These are phyloP conservation scores for Ustilago curta DNA, from an alignment of 1,284 basidiomycete species.

Conservation along the genomic window DNA sequence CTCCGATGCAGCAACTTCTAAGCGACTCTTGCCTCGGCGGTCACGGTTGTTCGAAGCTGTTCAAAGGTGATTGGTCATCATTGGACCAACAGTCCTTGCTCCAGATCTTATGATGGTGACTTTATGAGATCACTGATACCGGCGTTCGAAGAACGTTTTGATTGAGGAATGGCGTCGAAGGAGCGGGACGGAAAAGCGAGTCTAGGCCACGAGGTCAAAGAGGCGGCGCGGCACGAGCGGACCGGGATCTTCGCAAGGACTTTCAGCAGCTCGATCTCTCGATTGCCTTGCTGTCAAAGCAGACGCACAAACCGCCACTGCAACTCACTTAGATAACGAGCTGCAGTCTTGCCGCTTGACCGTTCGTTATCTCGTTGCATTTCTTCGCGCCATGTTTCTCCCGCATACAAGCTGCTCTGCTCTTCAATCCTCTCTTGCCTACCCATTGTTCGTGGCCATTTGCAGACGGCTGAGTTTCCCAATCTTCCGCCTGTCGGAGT, in stretches of 20 bases:
- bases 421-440: slow-evolving; percentile 10
- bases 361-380: slow-evolving; percentile 16
- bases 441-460: not conserved
- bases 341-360: not conserved
- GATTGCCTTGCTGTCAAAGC: not conserved
- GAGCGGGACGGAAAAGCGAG: slow-evolving; percentile 2
- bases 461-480: slow-evolving; percentile 3
- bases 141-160: too few relatives aligned
- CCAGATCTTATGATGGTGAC: too few relatives aligned
- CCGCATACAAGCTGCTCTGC: not conserved
- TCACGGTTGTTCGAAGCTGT: too few relatives aligned
- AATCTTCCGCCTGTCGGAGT: slow-evolving; percentile 13
- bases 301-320: not conserved
- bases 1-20: slow-evolving; percentile 2
- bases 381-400: not conserved
- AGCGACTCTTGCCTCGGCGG: too few relatives aligned
- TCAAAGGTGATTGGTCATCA: too few relatives aligned
- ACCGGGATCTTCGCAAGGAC: not conserved
- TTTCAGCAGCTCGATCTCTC: slow-evolving; percentile 8
- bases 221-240: not conserved
- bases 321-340: slow-evolving; percentile 2
- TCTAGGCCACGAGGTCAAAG: not conserved
- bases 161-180: not conserved
- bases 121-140: too few relatives aligned
- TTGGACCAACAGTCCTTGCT: too few relatives aligned